These are phyloP conservation scores for Parathielavia hyrcaniae DNA, from an alignment of 495 filamentous ascomycete species.

Conservation along the genomic window DNA sequence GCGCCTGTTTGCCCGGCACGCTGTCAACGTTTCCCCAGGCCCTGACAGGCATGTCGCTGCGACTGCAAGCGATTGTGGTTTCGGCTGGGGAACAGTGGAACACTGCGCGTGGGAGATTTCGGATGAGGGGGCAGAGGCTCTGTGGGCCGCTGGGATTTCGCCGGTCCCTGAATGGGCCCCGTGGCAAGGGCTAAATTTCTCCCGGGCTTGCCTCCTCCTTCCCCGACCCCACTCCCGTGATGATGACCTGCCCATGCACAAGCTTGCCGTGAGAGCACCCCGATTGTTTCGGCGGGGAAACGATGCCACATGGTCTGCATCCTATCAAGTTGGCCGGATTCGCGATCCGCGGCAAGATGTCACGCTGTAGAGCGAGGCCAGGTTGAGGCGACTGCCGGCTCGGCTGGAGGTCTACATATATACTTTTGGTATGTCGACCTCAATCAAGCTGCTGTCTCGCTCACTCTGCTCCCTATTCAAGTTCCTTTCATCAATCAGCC, in stretches of 20 bases:
- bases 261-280: conserved; percentile 32
- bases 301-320: conserved; percentile 23
- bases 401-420: not conserved
- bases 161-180: conserved; percentile 7
- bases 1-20: not conserved
- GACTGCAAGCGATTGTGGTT: not conserved
- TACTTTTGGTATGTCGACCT: conserved; percentile 20
- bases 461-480: not conserved
- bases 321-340: conserved; percentile 28
- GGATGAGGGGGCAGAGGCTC: conserved; percentile 10
- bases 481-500: conserved; percentile 6
- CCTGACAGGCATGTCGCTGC: not conserved
- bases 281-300: conserved; percentile 31
- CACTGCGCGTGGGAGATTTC: not conserved
- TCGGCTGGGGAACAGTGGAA: not conserved
- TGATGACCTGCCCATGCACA: conserved; percentile 22
- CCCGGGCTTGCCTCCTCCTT: conserved; percentile 24
- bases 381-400: conserved; percentile 1
- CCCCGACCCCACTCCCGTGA: conserved; percentile 25
- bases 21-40: not conserved
- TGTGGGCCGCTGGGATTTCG: conserved; percentile 4
- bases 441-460: conserved; percentile 10
- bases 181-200: conserved; percentile 35
- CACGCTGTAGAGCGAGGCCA: not conserved
- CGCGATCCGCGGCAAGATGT: conserved; percentile 9